phyloP scores from a whole-genome alignment of 2,329 filamentous ascomycete species.

The Colletotrichum sp. region DNA sequence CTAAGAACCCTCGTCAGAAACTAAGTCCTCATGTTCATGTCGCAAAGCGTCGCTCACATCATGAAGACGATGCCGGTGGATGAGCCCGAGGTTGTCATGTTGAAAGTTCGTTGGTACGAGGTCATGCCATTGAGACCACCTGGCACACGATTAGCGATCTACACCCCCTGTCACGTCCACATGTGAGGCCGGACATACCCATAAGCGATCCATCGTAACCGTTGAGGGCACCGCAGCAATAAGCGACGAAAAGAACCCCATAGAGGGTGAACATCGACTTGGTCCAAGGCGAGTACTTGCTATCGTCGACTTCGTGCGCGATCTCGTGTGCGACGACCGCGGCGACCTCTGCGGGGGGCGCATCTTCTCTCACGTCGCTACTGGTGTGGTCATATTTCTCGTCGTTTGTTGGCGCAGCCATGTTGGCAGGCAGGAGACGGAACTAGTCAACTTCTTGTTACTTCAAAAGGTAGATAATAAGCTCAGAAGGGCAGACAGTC shows the following conservation, averaged over 20 bases:
- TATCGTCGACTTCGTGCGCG: conserved; percentile 15
- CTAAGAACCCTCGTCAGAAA: neutral
- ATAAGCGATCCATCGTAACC: conserved; percentile 13
- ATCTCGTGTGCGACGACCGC: conserved; percentile 14
- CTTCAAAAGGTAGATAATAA: neutral
- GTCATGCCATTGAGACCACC: conserved; percentile 28
- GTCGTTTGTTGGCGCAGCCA: neutral
- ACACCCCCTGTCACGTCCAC: neutral
- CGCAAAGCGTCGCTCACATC: conserved; percentile 27
- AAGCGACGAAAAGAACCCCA: conserved; percentile 20
- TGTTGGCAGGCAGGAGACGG: neutral
- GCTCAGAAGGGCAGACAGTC: neutral
- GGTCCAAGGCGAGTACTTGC: conserved; percentile 22
- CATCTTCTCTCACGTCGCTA: neutral
- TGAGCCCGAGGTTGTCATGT: conserved; percentile 20
- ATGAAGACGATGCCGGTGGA: conserved; percentile 38
- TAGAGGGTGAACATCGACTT: conserved; percentile 22
- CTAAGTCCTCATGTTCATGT: neutral
- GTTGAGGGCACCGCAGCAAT: conserved; percentile 21
- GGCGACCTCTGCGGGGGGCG: neutral
- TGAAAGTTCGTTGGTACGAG: conserved; percentile 24
- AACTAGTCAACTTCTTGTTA: neutral
- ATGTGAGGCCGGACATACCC: neutral
- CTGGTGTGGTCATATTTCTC: neutral
- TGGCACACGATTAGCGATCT: neutral